phyloP scores from a whole-genome alignment of 169 alveolate genomes.

The Plasmodium vivax region DNA sequence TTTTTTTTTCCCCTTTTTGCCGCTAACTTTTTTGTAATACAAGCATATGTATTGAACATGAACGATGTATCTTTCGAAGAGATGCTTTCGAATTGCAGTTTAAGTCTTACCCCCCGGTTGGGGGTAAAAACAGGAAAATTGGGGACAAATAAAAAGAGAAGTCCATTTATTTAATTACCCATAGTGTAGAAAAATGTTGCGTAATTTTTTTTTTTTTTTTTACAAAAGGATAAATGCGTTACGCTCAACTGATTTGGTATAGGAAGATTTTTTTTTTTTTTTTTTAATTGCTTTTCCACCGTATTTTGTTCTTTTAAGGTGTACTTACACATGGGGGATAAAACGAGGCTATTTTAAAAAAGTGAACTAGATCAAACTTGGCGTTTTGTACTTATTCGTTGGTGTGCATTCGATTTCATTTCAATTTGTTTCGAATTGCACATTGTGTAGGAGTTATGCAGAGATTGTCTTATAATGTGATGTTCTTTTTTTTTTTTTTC shows the following conservation, averaged over 20 bases:
- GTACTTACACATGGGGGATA: conserved; percentile 5
- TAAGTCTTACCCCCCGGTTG: background rate
- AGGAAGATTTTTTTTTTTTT: background rate
- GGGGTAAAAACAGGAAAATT: background rate
- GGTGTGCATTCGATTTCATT: background rate
- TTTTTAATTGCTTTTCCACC: background rate
- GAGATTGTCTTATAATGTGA: background rate
- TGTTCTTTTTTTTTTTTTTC: background rate
- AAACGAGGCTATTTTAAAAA: background rate
- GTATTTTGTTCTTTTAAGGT: conserved; percentile 6
- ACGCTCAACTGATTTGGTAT: background rate
- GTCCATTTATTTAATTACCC: background rate
- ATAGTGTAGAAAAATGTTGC: background rate
- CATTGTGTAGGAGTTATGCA: background rate
- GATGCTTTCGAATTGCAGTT: background rate
- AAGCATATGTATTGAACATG: background rate
- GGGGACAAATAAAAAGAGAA: background rate
- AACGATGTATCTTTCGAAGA: background rate
- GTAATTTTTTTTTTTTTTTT: background rate
- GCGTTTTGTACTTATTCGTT: background rate
- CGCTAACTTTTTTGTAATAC: background rate
- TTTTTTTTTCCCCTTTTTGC: background rate
- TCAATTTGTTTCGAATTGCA: background rate
- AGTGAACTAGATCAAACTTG: background rate
- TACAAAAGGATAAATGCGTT: background rate